Conservation (phyloP, 768 basidiomycete species). For the Lenzites betulinus region DNA sequence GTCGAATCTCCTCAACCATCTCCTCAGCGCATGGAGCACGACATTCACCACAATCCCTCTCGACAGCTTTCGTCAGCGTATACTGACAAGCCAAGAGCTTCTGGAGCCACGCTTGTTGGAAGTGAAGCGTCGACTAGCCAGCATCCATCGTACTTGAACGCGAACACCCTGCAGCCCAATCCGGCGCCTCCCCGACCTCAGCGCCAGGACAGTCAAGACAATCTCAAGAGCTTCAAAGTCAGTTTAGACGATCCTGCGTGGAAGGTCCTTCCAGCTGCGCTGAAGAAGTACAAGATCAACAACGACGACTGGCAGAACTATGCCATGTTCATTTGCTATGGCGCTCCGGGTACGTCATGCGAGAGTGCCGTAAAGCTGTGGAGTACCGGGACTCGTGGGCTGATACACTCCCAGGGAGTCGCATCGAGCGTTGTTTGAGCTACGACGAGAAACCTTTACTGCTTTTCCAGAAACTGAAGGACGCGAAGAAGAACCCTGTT, state of each 20-base stretch:
- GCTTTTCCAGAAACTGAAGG: slow-evolving; percentile 96
- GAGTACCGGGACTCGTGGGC: neutral
- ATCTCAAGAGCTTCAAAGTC: slow-evolving; percentile 95
- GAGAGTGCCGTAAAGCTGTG: slow-evolving; percentile 1
- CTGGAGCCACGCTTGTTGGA: slow-evolving; percentile 1
- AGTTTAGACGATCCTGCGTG: slow-evolving; percentile 97
- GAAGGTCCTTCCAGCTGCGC: slow-evolving; percentile 96
- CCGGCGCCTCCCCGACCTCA: slow-evolving; percentile 45
- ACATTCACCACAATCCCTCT: slow-evolving; percentile 37
- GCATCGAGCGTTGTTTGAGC: slow-evolving; percentile 90
- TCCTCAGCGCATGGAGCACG: slow-evolving; percentile 77
- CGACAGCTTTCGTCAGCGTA: slow-evolving; percentile 9
- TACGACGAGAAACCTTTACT: slow-evolving; percentile 98
- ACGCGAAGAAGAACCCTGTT: slow-evolving; percentile 95
- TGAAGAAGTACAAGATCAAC: slow-evolving; percentile 99
- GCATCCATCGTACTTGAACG: slow-evolving; percentile 9
- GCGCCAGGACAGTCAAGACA: slow-evolving; percentile 68
- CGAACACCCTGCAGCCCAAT: slow-evolving; percentile 24
- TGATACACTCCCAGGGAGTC: slow-evolving; percentile 51
- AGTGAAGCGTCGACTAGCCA: slow-evolving; percentile 15
- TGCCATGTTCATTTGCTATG: slow-evolving; percentile 99
- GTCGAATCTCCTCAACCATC: slow-evolving; percentile 80
- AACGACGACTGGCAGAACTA: slow-evolving; percentile 99
- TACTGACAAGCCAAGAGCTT: slow-evolving; percentile 10
- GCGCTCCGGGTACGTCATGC: slow-evolving; percentile 69